These are phyloP conservation scores for Arbutus unedo DNA, from an alignment of 148 eudicot genomes.

Conservation along the genomic window DNA sequence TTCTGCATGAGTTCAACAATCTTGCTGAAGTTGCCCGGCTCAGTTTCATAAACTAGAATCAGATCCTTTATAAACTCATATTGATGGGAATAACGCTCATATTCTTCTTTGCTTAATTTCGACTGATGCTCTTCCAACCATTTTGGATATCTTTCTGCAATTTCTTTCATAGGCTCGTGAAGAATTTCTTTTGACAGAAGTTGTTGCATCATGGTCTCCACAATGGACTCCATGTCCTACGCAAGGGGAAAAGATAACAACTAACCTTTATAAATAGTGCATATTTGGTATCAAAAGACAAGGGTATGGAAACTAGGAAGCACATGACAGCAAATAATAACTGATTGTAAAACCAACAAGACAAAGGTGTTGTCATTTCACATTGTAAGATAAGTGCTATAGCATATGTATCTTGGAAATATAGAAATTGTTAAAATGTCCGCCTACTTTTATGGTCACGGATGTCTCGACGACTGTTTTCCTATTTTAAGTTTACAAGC, in stretches of 20 bases:
- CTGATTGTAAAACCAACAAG: not conserved
- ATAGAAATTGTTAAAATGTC: not conserved
- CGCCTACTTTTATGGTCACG: not conserved
- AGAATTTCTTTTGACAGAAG: conserved; percentile 91
- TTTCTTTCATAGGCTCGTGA: conserved; percentile 95
- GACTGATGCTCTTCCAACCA: conserved; percentile 88
- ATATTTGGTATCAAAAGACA: not conserved
- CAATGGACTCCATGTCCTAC: conserved; percentile 91
- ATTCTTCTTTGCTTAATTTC: conserved; percentile 65
- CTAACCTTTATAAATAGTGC: not conserved
- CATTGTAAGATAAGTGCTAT: not conserved
- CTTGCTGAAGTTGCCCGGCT: conserved; percentile 84
- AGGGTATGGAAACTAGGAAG: not conserved
- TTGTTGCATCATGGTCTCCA: conserved; percentile 98
- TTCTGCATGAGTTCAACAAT: conserved; percentile 98
- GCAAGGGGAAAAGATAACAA: conserved; percentile 6
- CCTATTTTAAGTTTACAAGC: not conserved
- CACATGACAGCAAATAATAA: not conserved
- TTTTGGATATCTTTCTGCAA: conserved; percentile 85
- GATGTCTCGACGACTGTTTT: not conserved
- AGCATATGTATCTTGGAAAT: not conserved
- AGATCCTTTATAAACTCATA: conserved; percentile 72
- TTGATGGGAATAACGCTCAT: conserved; percentile 66
- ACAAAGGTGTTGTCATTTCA: not conserved
- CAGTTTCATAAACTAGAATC: conserved; percentile 76